These are phyloP conservation scores for Ligustrum vulgare DNA, from an alignment of 257 asterid species.

Conservation along the genomic window DNA sequence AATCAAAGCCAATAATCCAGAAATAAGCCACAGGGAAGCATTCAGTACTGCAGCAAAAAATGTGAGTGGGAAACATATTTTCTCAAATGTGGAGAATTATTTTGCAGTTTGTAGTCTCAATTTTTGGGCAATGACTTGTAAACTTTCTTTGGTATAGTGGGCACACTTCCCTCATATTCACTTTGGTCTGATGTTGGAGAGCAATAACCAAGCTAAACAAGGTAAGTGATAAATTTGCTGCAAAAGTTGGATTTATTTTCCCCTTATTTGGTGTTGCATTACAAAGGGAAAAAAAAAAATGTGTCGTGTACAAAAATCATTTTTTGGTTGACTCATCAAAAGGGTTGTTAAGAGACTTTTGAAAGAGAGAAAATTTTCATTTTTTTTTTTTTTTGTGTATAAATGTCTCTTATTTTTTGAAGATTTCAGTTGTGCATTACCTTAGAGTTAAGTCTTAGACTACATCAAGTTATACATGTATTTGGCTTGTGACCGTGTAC, in stretches of 20 bases:
- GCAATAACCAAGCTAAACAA: slow-evolving; percentile 53
- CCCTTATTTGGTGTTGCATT: neutral
- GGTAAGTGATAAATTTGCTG: slow-evolving; percentile 24
- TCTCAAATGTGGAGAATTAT: neutral
- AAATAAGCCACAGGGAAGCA: slow-evolving; percentile 87
- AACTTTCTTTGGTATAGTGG: slow-evolving; percentile 49
- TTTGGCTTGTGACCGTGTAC: neutral
- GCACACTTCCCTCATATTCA: slow-evolving; percentile 96
- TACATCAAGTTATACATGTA: no score
- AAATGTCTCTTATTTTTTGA: no score
- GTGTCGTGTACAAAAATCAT: no score
- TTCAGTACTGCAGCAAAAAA: slow-evolving; percentile 94
- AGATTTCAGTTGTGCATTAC: no score
- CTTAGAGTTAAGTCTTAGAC: no score
- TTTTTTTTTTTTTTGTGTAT: no score
- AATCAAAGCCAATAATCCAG: slow-evolving; percentile 84
- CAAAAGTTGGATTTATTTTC: neutral
- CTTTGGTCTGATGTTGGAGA: slow-evolving; percentile 88
- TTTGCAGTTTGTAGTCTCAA: neutral
- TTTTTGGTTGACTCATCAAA: no score
- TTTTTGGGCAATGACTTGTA: slow-evolving; percentile 14
- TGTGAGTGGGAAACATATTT: slow-evolving; percentile 38
- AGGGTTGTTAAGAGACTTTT: no score
- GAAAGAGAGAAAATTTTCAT: no score
- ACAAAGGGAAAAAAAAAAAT: no score